Percentiles rank a stretch among this genome's conserved stretches.
Evolutionary conservation across 2,329 filamentous ascomycete genomes (phyloP).

Genomic region (Paraphoma chrysanthemicola): DNA sequence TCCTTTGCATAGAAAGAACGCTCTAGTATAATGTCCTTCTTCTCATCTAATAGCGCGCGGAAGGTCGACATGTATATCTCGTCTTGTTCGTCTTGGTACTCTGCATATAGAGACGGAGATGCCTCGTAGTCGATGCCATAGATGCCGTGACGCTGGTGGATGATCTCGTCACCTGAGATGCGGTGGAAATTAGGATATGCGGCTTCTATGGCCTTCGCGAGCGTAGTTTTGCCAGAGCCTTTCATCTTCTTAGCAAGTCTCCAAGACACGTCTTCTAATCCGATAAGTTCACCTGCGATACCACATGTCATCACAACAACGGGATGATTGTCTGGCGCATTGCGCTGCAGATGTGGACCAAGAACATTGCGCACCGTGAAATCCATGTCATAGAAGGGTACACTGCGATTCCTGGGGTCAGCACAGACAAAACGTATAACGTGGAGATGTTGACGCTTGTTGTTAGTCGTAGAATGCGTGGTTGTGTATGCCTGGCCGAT

Average conservation of each 20-base stretch:
- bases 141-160: conserved; percentile 10
- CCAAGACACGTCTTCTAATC: background rate
- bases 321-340: background rate
- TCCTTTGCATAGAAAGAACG: conserved; percentile 17
- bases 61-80: conserved; percentile 5
- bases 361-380: background rate
- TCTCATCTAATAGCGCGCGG: background rate
- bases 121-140: conserved; percentile 17
- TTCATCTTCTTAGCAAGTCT: background rate
- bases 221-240: conserved; percentile 18
- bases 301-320: conserved; percentile 15
- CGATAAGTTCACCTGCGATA: conserved; percentile 7
- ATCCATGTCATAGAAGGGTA: background rate
- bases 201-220: conserved; percentile 7
- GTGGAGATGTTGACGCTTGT: too few species aligned
- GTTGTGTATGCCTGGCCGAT: too few species aligned
- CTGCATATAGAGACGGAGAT: conserved; percentile 2
- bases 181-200: conserved; percentile 5
- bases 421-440: too few species aligned
- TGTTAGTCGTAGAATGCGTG: too few species aligned
- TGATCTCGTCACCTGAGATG: conserved; percentile 14
- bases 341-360: background rate
- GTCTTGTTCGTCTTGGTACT: conserved; percentile 12
- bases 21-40: conserved; percentile 13
- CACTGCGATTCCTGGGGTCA: too few species aligned